phyloP scores from a whole-genome alignment of 805 yeast genomes.

The Cyberlindnera xishuangbannaensis region DNA sequence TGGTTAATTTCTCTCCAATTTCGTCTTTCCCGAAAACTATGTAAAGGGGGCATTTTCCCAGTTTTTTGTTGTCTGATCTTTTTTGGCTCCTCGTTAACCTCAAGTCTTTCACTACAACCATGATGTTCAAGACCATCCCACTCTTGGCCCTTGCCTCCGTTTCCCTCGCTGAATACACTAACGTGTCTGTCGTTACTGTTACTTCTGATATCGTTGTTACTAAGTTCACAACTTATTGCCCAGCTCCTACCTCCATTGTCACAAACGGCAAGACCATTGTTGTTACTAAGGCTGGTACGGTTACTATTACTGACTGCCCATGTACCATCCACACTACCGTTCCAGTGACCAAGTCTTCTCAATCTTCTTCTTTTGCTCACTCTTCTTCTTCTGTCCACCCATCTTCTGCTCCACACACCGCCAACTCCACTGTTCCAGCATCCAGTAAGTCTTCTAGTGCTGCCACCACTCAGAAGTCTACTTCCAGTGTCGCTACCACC shows the following conservation, averaged over 20 bases:
- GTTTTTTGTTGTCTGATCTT: too few species aligned
- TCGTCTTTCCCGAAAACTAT: too few species aligned
- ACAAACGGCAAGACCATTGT: slow-evolving; percentile 67
- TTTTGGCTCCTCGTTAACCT: too few species aligned
- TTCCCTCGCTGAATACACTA: slow-evolving; percentile 12
- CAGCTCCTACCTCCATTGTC: slow-evolving; percentile 59
- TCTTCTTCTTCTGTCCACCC: too few species aligned
- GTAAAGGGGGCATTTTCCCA: too few species aligned
- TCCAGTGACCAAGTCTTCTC: neutral
- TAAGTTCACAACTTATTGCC: slow-evolving; percentile 78
- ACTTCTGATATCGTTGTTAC: slow-evolving; percentile 16
- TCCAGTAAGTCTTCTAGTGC: too few species aligned
- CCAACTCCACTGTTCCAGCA: too few species aligned
- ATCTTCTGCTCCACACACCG: too few species aligned
- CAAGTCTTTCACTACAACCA: slow-evolving; percentile 9
- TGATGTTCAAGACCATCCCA: slow-evolving; percentile 8
- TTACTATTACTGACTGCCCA: slow-evolving; percentile 83
- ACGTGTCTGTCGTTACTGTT: slow-evolving; percentile 14
- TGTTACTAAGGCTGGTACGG: slow-evolving; percentile 72
- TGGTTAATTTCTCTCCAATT: too few species aligned
- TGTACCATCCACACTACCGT: slow-evolving; percentile 53
- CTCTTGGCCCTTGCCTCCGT: slow-evolving; percentile 12
- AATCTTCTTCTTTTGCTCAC: too few species aligned
- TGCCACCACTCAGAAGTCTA: too few species aligned
- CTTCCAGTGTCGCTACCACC: neutral